These are phyloP conservation scores for Orbilia oligospora DNA, from an alignment of 2,329 filamentous ascomycete genomes.

Conservation along the genomic window DNA sequence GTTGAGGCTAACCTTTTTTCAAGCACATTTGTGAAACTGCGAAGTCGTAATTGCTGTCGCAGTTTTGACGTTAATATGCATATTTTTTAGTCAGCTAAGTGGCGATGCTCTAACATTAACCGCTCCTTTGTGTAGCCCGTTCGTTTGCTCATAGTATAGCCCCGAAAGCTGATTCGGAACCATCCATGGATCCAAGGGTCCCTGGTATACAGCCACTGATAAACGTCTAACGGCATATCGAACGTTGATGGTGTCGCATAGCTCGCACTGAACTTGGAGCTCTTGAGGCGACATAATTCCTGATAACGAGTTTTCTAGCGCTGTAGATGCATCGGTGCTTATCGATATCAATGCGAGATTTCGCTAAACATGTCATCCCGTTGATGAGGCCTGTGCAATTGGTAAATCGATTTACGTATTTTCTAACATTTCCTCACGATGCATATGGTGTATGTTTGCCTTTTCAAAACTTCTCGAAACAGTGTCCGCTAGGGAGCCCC, in stretches of 20 bases:
- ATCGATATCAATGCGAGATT: constrained; percentile 17
- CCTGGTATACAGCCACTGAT: constrained; percentile 25
- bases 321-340: constrained; percentile 27
- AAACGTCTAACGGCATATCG: constrained; percentile 10
- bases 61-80: constrained; percentile 3
- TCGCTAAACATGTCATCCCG: constrained; percentile 3
- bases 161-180: constrained; percentile 41
- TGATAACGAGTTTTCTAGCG: constrained; percentile 60
- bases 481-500: constrained; percentile 11
- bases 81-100: not conserved
- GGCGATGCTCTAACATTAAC: not conserved
- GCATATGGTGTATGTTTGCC: constrained; percentile 1
- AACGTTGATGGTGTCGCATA: constrained; percentile 21
- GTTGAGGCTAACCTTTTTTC: not conserved
- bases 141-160: constrained; percentile 16
- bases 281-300: constrained; percentile 4
- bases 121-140: not conserved
- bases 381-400: constrained; percentile 23
- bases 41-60: constrained; percentile 10
- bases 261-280: constrained; percentile 24
- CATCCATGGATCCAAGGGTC: constrained; percentile 20
- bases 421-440: constrained; percentile 2
- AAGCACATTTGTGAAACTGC: constrained; percentile 5
- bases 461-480: constrained; percentile 7
- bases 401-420: constrained; percentile 55